Conservation (phyloP, 768 basidiomycete species). For the Cubamyces lactineus region DNA sequence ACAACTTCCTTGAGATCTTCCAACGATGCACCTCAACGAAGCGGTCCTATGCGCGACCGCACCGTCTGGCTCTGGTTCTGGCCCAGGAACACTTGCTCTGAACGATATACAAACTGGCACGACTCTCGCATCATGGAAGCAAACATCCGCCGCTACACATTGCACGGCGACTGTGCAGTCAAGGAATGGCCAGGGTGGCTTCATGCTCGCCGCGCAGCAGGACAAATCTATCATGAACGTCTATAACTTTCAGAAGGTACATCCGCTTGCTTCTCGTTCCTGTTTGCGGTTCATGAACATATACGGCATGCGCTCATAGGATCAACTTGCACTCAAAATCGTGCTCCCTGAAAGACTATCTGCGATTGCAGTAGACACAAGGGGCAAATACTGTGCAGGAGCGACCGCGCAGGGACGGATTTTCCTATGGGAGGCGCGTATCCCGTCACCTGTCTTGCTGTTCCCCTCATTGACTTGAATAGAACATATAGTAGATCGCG, state of each 20-base stretch:
- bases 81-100: slow-evolving; percentile 67
- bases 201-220: slow-evolving; percentile 82
- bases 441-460: background rate
- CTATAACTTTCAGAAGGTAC: slow-evolving; percentile 92
- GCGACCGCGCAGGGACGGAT: slow-evolving; percentile 89
- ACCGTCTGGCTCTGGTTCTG: slow-evolving; percentile 48
- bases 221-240: slow-evolving; percentile 90
- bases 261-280: slow-evolving; percentile 17
- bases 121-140: slow-evolving; percentile 85
- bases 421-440: slow-evolving; percentile 93
- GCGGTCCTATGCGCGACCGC: slow-evolving; percentile 65
- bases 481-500: slow-evolving; percentile 58
- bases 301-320: slow-evolving; percentile 49
- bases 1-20: too few relatives aligned
- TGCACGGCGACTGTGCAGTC: slow-evolving; percentile 75
- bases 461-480: background rate
- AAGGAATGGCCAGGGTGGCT: slow-evolving; percentile 73
- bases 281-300: background rate
- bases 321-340: slow-evolving; percentile 85
- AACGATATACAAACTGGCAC: slow-evolving; percentile 84
- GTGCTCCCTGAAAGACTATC: slow-evolving; percentile 89
- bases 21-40: slow-evolving; percentile 67
- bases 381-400: slow-evolving; percentile 80
- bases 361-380: slow-evolving; percentile 74
- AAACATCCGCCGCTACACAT: slow-evolving; percentile 65